Conservation (phyloP, 768 basidiomycete genomes). For the Lentinus tigrinus region DNA sequence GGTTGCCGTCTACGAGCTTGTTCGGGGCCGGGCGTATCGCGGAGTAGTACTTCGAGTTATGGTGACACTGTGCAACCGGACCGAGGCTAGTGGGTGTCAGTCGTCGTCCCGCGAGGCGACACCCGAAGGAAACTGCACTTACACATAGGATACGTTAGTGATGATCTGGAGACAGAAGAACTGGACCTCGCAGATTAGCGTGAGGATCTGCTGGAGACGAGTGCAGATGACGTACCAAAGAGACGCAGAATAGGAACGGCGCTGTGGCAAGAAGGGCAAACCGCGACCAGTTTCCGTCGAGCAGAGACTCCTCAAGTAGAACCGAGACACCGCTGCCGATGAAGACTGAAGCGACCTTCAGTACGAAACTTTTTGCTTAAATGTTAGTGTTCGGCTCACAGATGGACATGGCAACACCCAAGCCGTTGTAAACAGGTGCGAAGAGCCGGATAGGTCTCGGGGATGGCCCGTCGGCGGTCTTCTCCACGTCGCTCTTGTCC, state of each 20-base stretch:
- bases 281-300: constrained; percentile 64
- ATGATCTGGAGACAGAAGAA: constrained; percentile 75
- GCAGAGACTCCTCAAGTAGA: constrained; percentile 61
- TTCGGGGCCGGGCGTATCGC: constrained; percentile 61
- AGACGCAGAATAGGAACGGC: constrained; percentile 76
- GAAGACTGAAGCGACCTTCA: constrained; percentile 49
- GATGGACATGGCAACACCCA: constrained; percentile 60
- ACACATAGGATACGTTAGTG: constrained; percentile 66
- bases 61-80: constrained; percentile 83
- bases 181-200: constrained; percentile 32
- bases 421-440: constrained; percentile 70
- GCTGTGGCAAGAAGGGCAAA: constrained; percentile 64
- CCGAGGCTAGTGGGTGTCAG: constrained; percentile 50
- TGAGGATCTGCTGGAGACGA: background rate
- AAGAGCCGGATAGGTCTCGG: constrained; percentile 49
- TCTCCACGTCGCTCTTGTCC: constrained; percentile 49
- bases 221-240: constrained; percentile 49
- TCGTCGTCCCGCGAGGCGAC: background rate
- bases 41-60: constrained; percentile 84
- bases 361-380: too few species aligned
- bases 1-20: constrained; percentile 56
- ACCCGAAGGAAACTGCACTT: constrained; percentile 24
- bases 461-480: constrained; percentile 35
- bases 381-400: too few species aligned
- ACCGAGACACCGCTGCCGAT: constrained; percentile 57